Percentiles rank a stretch among this genome's conserved stretches.
Conservation (phyloP, 768 basidiomycete genomes). For the Mycena sanguinolenta region DNA sequence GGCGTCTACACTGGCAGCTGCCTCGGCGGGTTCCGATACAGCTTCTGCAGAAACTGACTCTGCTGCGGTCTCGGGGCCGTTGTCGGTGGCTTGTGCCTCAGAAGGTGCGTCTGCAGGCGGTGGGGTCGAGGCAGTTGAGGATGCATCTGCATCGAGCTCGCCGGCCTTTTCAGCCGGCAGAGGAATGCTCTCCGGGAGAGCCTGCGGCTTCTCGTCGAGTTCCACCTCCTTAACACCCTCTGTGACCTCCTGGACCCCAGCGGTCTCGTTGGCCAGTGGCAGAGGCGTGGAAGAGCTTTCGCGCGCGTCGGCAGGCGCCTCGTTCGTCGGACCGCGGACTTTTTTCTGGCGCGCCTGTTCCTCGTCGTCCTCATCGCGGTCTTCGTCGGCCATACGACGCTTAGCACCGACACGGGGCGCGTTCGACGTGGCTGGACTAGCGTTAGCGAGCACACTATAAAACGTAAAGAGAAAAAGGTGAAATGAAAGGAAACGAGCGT, state of each 20-base stretch:
- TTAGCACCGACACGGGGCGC: constrained; percentile 78
- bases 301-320: constrained; percentile 43
- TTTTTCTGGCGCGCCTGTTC: constrained; percentile 59
- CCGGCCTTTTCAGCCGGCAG: constrained; percentile 55
- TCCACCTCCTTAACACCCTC: constrained; percentile 79
- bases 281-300: constrained; percentile 44
- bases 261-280: constrained; percentile 53
- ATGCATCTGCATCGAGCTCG: constrained; percentile 52
- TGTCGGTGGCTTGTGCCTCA: constrained; percentile 14
- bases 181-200: constrained; percentile 53
- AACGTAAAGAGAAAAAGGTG: constrained; percentile 24
- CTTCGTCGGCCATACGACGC: constrained; percentile 69
- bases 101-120: constrained; percentile 33
- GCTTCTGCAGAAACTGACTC: constrained; percentile 10
- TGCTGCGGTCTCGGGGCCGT: neutral
- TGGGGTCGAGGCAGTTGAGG: constrained; percentile 39
- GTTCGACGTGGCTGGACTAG: constrained; percentile 74
- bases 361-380: constrained; percentile 56
- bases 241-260: constrained; percentile 78
- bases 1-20: neutral
- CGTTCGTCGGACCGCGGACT: constrained; percentile 57
- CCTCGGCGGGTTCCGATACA: constrained; percentile 8
- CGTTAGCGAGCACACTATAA: constrained; percentile 32
- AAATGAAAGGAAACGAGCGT: constrained; percentile 17
- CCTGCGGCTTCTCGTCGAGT: constrained; percentile 57